Base-by-base conservation (phyloP, 805 yeast genomes). In the Candida insectalens region DNA sequence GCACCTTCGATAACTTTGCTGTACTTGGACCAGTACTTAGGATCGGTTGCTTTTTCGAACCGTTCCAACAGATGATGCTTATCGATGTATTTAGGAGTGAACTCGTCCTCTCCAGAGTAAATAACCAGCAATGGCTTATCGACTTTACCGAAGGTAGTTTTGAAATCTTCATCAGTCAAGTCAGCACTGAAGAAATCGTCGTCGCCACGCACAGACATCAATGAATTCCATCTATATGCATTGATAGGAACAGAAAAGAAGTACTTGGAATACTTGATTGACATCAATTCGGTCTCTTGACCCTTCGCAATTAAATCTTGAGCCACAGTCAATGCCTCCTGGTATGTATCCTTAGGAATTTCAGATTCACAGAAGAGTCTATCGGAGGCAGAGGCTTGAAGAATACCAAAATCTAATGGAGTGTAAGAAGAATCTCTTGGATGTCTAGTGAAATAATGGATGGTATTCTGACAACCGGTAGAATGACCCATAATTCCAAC, bases 361-460 rank as follows among this genome's bases (percentile, higher is more conserved):
- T 8, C 10, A 13, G 20, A 18, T 6, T 37, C 32, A 21, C 63
- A 43, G 1, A 72, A 69, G 41, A 73, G 77, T 32, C 76, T 49
- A 46, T 79, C 88, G 5, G 87, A 77, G 0, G 73, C 85, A 1
- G 88, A 74, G 0, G 89, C 94, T 49, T 84, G 94, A 26, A 84
- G 42, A 10, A 79, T 67, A 2, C 70, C 81, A 4, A 71, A 85
- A 31, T 74, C 72, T 4, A 79, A 38, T 1, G 33, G 41, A 18
- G 38, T 35, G 2, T 36, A 40, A 4, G 32, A 18, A 6, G 18
- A 26, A 14, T 34, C 27, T 3, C 32, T 41, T 3, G 42, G 36
- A 35, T 56, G 30, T 49, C 66, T 65, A 27, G 74, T 54, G 15
- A 76, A 42, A 44, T 77, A 83, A 38, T 76, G 72, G 49, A 81